phyloP scores from a whole-genome alignment of 257 asterid genomes.

The Fraxinus quadrangulata region DNA sequence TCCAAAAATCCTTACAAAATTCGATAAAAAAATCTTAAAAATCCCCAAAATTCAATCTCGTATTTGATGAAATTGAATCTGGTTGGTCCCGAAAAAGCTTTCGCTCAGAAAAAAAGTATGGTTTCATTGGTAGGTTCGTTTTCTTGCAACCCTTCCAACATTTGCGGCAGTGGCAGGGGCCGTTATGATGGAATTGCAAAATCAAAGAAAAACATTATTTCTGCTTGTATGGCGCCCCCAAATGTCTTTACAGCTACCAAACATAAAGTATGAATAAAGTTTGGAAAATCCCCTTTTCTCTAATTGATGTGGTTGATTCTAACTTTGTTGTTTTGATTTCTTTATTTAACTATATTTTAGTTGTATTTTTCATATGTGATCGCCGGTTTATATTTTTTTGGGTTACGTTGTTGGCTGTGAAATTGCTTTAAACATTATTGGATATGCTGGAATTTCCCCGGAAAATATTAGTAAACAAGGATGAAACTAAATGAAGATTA shows the following conservation, averaged over 20 bases:
- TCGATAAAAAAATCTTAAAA: no score
- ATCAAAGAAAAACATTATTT: conserved; percentile 44
- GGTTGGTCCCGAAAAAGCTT: conserved; percentile 23
- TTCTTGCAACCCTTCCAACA: conserved; percentile 33
- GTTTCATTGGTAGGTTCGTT: conserved; percentile 27
- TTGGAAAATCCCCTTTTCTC: neutral
- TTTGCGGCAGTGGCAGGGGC: conserved; percentile 23
- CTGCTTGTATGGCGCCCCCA: conserved; percentile 66
- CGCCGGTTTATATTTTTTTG: neutral
- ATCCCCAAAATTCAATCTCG: neutral
- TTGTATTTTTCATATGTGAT: neutral
- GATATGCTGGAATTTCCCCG: neutral
- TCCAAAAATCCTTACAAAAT: neutral
- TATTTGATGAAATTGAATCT: conserved; percentile 2
- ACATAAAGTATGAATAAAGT: conserved; percentile 36
- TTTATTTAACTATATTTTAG: neutral
- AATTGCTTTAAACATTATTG: neutral
- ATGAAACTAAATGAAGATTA: neutral
- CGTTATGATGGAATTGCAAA: conserved; percentile 29
- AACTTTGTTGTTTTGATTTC: neutral
- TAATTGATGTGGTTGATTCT: neutral
- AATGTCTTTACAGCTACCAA: conserved; percentile 43
- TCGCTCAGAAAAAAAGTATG: neutral
- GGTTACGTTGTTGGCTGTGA: neutral
- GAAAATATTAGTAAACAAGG: neutral